Evolutionary conservation across 2,329 filamentous ascomycete species (phyloP), one percentile per base, ranked within the genome.

Genomic region (Aspergillus sp.): DNA sequence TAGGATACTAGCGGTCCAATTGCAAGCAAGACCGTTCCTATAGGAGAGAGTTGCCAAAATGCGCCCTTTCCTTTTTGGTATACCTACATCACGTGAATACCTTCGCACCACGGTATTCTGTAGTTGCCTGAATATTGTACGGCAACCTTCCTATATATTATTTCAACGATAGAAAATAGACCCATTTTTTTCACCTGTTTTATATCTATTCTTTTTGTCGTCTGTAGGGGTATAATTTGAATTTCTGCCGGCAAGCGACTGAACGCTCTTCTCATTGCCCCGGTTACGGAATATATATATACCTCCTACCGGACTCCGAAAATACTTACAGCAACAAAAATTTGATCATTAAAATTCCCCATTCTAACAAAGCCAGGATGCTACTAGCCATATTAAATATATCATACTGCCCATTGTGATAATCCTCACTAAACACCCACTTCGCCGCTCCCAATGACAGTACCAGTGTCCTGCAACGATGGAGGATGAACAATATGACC

Each of bases 401-500:
- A 15, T 1, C 15, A 6, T 6, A 37, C 6, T 37, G 4, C 14
- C 15, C 14, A 6, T 9, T 7, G 35, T n/a, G 12, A 39, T 39
- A 3, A 9, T n/a, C 6, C 7, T 41, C 7, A 31, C n/a, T 17
- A 33, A 12, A 2, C 21, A 17, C 37, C 15, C 12, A 11, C 12
- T 6, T 6, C 3, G 14, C 21, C 6, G 33, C 19, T 19, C 9
- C 35, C 15, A 15, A 41, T 51, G 17, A n/a, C 14, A 37, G 21
- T 31, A 31, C 27, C 27, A 11, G 27, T 31, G 11, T 37, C 15
- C 24, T 19, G 33, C 31, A 4, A 23, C 21, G 7, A 37, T 17
- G 21, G 41, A 31, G 21, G 48, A 41, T 15, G 51, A 40, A 11
- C 58, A 61, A 9, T 48, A 48, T n/a, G 58, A 68, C n/a, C 57